Evolutionary conservation across 805 yeast genomes (phyloP), one percentile per base, ranked within the genome.

Genomic region (Wickerhamiella occidentalis): DNA sequence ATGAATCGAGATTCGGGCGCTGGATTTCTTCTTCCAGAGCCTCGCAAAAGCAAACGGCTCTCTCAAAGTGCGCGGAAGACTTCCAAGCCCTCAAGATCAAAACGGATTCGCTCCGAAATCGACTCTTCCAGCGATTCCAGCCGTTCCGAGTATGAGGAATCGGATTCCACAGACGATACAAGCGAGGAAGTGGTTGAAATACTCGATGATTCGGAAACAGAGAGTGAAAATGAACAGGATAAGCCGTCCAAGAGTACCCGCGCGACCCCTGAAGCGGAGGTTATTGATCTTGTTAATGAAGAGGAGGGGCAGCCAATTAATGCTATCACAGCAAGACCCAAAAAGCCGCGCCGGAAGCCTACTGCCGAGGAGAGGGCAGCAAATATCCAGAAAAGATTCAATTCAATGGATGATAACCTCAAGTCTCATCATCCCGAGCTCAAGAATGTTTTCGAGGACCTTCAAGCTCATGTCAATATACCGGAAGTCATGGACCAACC

Each of bases 391-490:
- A 40, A 50, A 35, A 23, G 46, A 26, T 58, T 53, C 51, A 79
- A 82, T 40, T 69, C 90, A 43, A 74, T 79, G 60, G 85, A 95
- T 1, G 70, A 71, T 35, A 76, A 75, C 51, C 67, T 92, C 17
- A 84, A 73, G 58, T 82, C 76, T 37, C 71, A 76, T 49, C 97
- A 92, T 63, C 95, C 96, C 0, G 80, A 83, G 49, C 68, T 92
- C 48, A 73, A 74, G 52, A 76, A 76, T 33, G 82, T 85, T 1
- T 90, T 92, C 60, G 76, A 82, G 0, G 74, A 76, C 49, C 68
- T 90, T 46, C 76, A 70, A 41, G 63, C 68, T 1, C 64, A 72
- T 3, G 60, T 55, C 13, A 38, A 48, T 13, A 37, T 47, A 3
- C 51, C 30, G 1, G 53, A 55, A 22, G 26, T 22, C 4, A 43